These are phyloP conservation scores for Pseudopediastrum boryanum DNA, from an alignment of 139 green algal species.

Conservation along the genomic window DNA sequence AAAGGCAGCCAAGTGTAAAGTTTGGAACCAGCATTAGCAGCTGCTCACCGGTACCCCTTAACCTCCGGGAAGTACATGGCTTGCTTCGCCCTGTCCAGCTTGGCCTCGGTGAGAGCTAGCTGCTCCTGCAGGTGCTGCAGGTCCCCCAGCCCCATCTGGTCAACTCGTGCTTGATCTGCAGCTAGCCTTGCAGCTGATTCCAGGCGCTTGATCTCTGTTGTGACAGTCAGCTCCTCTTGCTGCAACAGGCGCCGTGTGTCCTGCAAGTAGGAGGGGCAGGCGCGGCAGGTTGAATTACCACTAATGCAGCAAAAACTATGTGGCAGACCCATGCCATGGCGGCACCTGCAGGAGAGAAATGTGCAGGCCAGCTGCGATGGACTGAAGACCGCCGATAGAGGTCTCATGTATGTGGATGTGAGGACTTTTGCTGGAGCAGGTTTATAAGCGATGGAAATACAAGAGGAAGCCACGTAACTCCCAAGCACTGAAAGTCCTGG, in stretches of 20 bases:
- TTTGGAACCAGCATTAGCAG: too few species aligned
- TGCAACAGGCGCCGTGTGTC: conserved; percentile 36
- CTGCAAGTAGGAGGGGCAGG: neutral
- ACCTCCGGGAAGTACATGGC: conserved; percentile 68
- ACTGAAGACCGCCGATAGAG: neutral
- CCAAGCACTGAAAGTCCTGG: too few species aligned
- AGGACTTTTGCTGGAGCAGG: neutral
- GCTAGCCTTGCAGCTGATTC: conserved; percentile 8
- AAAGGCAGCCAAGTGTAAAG: too few species aligned
- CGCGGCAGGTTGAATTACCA: neutral
- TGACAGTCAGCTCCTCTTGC: neutral
- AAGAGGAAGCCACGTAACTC: too few species aligned
- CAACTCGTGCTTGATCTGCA: conserved; percentile 1
- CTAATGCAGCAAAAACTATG: neutral
- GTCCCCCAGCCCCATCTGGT: conserved; percentile 29
- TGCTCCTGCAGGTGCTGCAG: conserved; percentile 56
- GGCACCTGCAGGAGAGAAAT: too few species aligned
- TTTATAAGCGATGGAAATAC: too few species aligned
- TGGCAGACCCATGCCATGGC: too few species aligned
- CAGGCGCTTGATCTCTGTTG: conserved; percentile 26
- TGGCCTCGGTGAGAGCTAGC: conserved; percentile 32
- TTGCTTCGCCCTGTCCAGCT: conserved; percentile 69
- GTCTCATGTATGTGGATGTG: neutral
- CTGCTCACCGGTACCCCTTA: conserved; percentile 70
- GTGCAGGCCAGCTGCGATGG: neutral